Evolutionary conservation across 768 basidiomycete species (phyloP).

Genomic region (Phanerodontia chrysosporium): DNA sequence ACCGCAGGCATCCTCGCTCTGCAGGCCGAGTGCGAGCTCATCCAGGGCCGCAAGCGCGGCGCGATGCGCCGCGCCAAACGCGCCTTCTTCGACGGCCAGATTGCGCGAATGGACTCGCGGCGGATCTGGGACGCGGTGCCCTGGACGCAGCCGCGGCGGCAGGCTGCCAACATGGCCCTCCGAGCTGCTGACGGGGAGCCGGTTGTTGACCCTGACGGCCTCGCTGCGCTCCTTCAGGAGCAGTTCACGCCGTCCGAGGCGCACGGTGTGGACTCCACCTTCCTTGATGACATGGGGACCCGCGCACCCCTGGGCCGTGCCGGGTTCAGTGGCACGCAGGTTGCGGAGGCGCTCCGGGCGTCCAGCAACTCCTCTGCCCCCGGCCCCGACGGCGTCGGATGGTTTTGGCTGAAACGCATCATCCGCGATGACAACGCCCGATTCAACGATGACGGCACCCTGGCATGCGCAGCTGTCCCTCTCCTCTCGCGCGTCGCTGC

Average conservation of each 20-base stretch:
- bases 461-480: no score
- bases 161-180: not conserved
- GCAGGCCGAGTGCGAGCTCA: no score
- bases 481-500: not conserved
- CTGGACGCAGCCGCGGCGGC: conserved; percentile 4
- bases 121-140: conserved; percentile 9
- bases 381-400: conserved; percentile 5
- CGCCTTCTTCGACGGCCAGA: conserved; percentile 3
- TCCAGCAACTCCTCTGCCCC: conserved; percentile 8
- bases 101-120: not conserved
- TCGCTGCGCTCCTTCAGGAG: not conserved
- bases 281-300: not conserved
- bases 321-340: not conserved
- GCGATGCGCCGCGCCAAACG: conserved; percentile 1
- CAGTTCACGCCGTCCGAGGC: not conserved
- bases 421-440: not conserved
- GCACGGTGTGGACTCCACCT: not conserved
- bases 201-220: not conserved
- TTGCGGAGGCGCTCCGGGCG: not conserved
- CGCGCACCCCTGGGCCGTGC: not conserved
- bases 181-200: not conserved
- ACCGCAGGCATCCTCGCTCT: no score
- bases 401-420: conserved; percentile 4
- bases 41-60: not conserved
- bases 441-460: not conserved